Evolutionary conservation across 2,329 filamentous ascomycete species (phyloP), one percentile per base, ranked within the genome.

Genomic region (Biscogniauxia sp.): DNA sequence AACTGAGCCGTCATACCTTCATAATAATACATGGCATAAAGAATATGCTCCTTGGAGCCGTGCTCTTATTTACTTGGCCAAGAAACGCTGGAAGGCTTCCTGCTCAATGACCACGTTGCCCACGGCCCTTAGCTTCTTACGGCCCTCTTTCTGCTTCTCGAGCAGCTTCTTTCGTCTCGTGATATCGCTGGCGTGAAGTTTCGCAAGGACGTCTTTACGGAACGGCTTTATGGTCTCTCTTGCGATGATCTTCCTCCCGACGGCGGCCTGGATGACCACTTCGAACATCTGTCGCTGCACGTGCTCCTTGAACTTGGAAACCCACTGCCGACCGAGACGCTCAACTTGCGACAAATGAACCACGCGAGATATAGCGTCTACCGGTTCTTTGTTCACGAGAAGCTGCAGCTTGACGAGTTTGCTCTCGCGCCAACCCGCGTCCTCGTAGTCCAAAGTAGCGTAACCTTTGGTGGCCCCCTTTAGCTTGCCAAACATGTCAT

Each of bases 211-310:
- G 69, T 99, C 95, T 76, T 99, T 99, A 53, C 95, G 84, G 76
- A 96, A 99, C 0, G 95, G 92, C 79, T 98, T 98, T 74, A 99
- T 88, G 0, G 93, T 97, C 74, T 98, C 95, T 71, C 95, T 83
- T 0, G 95, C 95, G 3, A 99, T 85, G 56, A 99, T 88, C 55
- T 89, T 86, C 68, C 86, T 88, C 3, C 93, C 94, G 0, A 91
- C 89, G 0, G 91, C 89, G 2, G 95, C 94, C 76, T 99, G 95
- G 65, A 99, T 98, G 59, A 98, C 82, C 20, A 99, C 87, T 78
- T 99, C 95, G 71, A 97, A 99, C 88, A 98, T 95, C 75, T 99
- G 95, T 19, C 95, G 83, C 70, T 97, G 91, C 20, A 99, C 94
- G 70, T 98, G 94, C 75, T 97, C 88, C 73, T 97, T 98, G 82